phyloP scores from a whole-genome alignment of 139 green algal genomes.

The Yamagishiella unicocca region DNA sequence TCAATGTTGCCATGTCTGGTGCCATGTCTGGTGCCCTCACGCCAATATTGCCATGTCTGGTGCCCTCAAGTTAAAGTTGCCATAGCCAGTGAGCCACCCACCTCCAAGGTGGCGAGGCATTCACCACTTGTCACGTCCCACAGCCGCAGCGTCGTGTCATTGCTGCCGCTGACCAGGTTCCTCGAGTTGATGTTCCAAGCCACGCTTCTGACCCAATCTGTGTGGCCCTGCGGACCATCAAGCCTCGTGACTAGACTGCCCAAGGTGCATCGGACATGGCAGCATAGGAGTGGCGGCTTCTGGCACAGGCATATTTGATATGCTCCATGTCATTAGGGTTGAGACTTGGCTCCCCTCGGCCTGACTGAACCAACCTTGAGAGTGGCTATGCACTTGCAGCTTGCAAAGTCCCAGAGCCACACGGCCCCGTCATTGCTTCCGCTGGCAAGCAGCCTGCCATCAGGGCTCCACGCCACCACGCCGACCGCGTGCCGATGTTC shows the following conservation, averaged over 20 bases:
- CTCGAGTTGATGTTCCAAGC: background rate
- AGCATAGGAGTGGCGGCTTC: too few species aligned
- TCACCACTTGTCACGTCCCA: background rate
- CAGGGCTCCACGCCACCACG: slow-evolving; percentile 11
- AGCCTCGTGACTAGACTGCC: too few species aligned
- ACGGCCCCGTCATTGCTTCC: background rate
- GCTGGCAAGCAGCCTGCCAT: slow-evolving; percentile 35
- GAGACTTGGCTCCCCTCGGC: too few species aligned
- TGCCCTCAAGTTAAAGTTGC: too few species aligned
- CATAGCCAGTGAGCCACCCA: too few species aligned
- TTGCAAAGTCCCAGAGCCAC: background rate
- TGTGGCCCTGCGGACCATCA: background rate
- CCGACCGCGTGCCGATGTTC: slow-evolving; percentile 2
- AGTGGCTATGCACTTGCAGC: background rate
- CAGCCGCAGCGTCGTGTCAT: background rate
- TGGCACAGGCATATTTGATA: too few species aligned
- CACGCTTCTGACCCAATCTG: background rate
- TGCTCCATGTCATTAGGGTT: too few species aligned
- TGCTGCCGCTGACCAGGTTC: background rate
- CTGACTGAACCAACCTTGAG: too few species aligned
- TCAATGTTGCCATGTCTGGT: too few species aligned
- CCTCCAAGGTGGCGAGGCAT: background rate
- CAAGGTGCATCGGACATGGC: too few species aligned
- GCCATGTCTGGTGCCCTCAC: too few species aligned
- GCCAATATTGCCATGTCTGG: too few species aligned